Base-by-base conservation (phyloP, 352 stramenopile genomes). In the Peronosclerospora sorghi region DNA sequence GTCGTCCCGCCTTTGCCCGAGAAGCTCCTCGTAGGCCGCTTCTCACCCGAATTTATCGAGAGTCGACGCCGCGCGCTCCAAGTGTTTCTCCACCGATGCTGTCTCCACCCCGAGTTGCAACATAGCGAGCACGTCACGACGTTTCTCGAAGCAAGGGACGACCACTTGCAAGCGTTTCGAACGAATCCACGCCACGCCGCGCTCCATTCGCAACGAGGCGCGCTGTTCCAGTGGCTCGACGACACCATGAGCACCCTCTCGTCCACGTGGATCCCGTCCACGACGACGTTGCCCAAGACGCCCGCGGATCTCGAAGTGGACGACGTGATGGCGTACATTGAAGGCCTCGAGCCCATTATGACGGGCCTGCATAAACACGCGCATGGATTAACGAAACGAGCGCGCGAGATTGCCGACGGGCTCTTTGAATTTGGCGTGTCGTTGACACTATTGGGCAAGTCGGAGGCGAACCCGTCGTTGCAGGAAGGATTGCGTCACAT, bases 361-460 rank as follows among this genome's bases (percentile, higher is more conserved):
- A 90, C 86, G 45, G 88, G 90, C 4, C 74, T 98, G 7, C 83
- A 94, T 41, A 95, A 96, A 52, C 94, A 98, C 51, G 88, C 92
- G 0, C 78, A 92, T 41, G 85, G 76, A 14, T 70, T 98, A 29
- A 96, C 96, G 4, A 94, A 96, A 43, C 88, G 96, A 39, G 86
- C 83, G 1, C 77, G 94, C 4, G 93, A 98, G 71, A 96, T 97
- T 42, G 90, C 94, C 1, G 94, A 97, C 43, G 93, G 92, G 12
- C 59, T 98, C 1, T 98, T 97, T 57, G 94, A 98, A 63, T 98
- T 98, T 65, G 93, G 94, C 15, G 76, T 98, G 24, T 83, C 94
- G 24, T 97, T 98, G 57, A 96, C 95, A 53, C 62, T 97, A 28
- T 57, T 98, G 6, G 92, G 90, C 18, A 96, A 98, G 46, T 88